phyloP scores from a whole-genome alignment of 495 filamentous ascomycete genomes.

The Pseudevernia furfuracea region DNA sequence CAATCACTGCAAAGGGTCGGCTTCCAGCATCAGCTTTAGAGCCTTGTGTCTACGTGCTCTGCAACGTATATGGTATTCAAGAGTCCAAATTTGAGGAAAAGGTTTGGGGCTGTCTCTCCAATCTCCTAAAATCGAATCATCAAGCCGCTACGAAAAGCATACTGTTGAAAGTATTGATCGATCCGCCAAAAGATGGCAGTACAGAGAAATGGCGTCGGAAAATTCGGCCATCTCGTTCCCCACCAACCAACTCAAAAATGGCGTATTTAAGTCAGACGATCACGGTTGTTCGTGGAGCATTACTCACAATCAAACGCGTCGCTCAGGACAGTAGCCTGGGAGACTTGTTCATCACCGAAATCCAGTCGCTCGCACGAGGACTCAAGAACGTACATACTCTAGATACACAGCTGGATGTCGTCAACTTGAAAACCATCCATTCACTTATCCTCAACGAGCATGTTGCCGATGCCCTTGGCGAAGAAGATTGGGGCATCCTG shows the following conservation, averaged over 20 bases:
- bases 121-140: constrained; percentile 6
- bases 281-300: constrained; percentile 10
- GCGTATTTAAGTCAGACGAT: too few species aligned
- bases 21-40: constrained; percentile 61
- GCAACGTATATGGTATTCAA: constrained; percentile 59
- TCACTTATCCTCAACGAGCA: constrained; percentile 2
- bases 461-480: neutral
- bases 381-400: constrained; percentile 1
- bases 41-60: constrained; percentile 69
- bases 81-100: constrained; percentile 10
- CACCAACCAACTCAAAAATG: too few species aligned
- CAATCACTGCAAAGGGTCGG: constrained; percentile 68
- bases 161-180: constrained; percentile 7
- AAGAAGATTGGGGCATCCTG: constrained; percentile 3
- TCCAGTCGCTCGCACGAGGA: constrained; percentile 1
- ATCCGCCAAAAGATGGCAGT: neutral
- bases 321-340: neutral
- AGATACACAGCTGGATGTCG: neutral
- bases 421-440: neutral
- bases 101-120: constrained; percentile 7
- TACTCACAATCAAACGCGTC: constrained; percentile 5
- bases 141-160: constrained; percentile 1
- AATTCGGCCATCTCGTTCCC: too few species aligned
- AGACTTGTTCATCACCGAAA: neutral
- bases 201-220: too few species aligned